Evolutionary conservation across 306 rosid genomes (phyloP), one percentile per base, ranked within the genome.

Genomic region (Vigna mungo): DNA sequence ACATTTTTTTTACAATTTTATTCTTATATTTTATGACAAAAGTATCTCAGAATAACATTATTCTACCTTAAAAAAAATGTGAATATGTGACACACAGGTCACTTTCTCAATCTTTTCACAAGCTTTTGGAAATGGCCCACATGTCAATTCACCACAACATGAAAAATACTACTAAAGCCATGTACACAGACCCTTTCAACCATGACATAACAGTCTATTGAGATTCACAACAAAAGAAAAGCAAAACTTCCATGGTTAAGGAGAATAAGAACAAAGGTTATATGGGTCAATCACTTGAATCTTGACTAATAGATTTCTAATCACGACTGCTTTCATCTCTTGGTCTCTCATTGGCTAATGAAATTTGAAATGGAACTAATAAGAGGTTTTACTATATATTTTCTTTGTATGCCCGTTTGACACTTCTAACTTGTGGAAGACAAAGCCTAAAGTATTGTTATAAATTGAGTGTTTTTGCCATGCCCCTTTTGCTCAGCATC

Each of bases 401-500:
- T 16, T 51, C 10, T 56, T 34, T n/a, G n/a, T 37, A 39, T 73
- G 76, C 51, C 76, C 84, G n/a, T 0, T 23, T 6, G 47, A 73
- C 72, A 71, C 77, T 82, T 58, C 73, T 71, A 15, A 48, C 66
- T 39, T 8, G 9, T 49, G 14, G 10, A n/a, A 11, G 2, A 43
- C 41, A 15, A 46, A 27, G 2, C 36, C 37, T 39, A 32, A 41
- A 36, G 9, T 10, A 56, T 54, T 20, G 34, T 61, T 78, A 85
- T 85, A 81, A 78, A 85, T 74, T 68, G 81, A 73, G 48, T 25
- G 0, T 2, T 37, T 59, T 76, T 69, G 21, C 43, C 47, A 9
- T 25, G 5, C 36, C 60, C 64, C 1, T 17, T 30, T 44, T 66
- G 64, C 60, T 72, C 11, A 7, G 11, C 9, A 25, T 25, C 27